These are phyloP conservation scores for Paramyrothecium sp. DNA, from an alignment of 2,329 filamentous ascomycete species.

Conservation along the genomic window DNA sequence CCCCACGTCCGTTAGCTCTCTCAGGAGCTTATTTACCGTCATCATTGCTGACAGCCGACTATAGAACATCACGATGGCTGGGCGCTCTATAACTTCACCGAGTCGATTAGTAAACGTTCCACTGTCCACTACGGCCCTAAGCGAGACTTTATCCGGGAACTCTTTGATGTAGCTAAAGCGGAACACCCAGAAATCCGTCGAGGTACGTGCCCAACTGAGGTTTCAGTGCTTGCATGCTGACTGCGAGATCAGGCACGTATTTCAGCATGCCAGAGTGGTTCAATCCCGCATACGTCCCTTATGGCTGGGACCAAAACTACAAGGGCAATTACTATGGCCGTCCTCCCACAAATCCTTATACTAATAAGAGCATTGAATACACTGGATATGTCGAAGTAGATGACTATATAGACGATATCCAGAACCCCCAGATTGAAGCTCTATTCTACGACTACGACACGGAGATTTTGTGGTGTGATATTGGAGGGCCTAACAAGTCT, in stretches of 20 bases:
- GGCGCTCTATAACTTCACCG: slow-evolving; percentile 36
- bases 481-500: slow-evolving; percentile 39
- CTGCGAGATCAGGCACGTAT: slow-evolving; percentile 43
- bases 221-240: too few relatives aligned
- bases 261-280: slow-evolving; percentile 50
- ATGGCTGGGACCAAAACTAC: slow-evolving; percentile 37
- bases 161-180: slow-evolving; percentile 31
- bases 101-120: slow-evolving; percentile 33
- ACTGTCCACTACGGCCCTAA: slow-evolving; percentile 38
- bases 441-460: slow-evolving; percentile 40
- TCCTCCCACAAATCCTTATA: slow-evolving; percentile 44
- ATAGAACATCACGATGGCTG: slow-evolving; percentile 48
- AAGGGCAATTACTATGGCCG: slow-evolving; percentile 27
- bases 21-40: too few relatives aligned
- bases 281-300: slow-evolving; percentile 41
- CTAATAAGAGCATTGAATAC: slow-evolving; percentile 37
- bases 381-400: slow-evolving; percentile 34
- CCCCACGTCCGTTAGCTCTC: too few relatives aligned
- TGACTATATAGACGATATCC: slow-evolving; percentile 42
- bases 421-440: slow-evolving; percentile 44
- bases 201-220: too few relatives aligned
- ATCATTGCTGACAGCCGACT: too few relatives aligned
- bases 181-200: slow-evolving; percentile 41
- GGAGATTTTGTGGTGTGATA: slow-evolving; percentile 52
- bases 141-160: slow-evolving; percentile 21